Base-by-base conservation (phyloP, 2,329 filamentous ascomycete species). In the Scytalidium sp. region DNA sequence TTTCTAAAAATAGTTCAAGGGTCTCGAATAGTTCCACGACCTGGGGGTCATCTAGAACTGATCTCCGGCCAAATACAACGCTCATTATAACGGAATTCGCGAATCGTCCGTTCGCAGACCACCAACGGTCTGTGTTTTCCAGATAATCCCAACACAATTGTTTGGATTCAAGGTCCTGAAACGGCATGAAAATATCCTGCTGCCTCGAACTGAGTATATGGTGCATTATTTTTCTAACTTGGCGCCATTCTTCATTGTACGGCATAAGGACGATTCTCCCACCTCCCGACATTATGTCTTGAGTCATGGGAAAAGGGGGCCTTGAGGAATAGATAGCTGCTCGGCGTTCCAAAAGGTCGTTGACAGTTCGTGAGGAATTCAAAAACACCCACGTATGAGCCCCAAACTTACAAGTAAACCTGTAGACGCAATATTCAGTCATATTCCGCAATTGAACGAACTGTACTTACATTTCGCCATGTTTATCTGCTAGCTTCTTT, bases 331-430 rank as follows among this genome's bases (percentile, higher is more conserved):
- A 57, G 11, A 56, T 51, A 3, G 44, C 45, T 8, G 55, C 53
- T 49, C 51, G 45, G 48, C 44, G 36, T 42, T 50, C 50, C 25
- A 53, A 15, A 6, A 55, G 42, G 22, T 69, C 67, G 1, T 51
- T 55, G 20, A 69, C 65, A 1, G 71, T 67, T 8, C 71, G 67
- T 25, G 63, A 51, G 10, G 51, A 64, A 53, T 75, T 75, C 4
- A 75, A 63, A 11, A 73, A 53, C 21, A 75, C 58, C 66, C 67
- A 70, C 1, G 67, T 72, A 47, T 67, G 68, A 17, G 45, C 52
- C 22, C 50, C 45, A 19, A 52, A 7, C 19, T 39, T 46, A 25
- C 21, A 23, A n/a, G 50, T 54, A 21, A 49, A 54, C 45, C 48
- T 52, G 27, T n/a, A n/a, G 19, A 23, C 15, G 39, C 19, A 27